Base-by-base conservation (phyloP, 176 grass and related monocot species). In the Pharus latifolius region DNA sequence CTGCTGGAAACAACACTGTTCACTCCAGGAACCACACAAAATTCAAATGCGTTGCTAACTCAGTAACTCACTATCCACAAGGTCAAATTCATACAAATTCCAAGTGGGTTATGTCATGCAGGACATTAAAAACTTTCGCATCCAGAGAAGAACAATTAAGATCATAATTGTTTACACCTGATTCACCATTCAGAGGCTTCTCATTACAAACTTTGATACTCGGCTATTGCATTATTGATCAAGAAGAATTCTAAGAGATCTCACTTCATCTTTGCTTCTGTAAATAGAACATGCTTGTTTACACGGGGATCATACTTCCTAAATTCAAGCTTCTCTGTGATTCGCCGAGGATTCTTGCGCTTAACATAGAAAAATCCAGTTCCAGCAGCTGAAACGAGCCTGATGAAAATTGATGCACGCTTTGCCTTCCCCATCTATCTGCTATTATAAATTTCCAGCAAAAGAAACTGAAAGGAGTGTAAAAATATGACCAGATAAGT, bases 191-290 rank as follows among this genome's bases (percentile, higher is more conserved):
- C 7, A 38, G 4, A 49, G 10, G 25, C 28, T 77, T 56, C 35
- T 33, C 27, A 3, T 15, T 12, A 2, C n/a, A 57, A 35, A 67
- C 0, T 3, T 33, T 10, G 23, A 7, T 41, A 50, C 38, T 70
- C 8, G 3, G 10, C 1, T 11, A 13, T 26, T 50, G 24, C 24
- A 32, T 7, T 24, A 24, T 5, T 10, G 1, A 38, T 5, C 23
- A 28, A 25, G 38, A 1, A 59, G 30, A 23, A 24, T 19, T 11
- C 33, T 10, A 14, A 1, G 5, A 0, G 3, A 9, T 75, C 27
- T 84, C 65, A 88, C 71, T 88, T 92, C 84, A 92, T 92, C 77
- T 92, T 92, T 67, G 89, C 89, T 72, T 92, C 81, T 0, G 85
- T 88, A 33, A 88, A 92, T 19, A 92, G 78, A 67, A 82, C 89